Evolutionary conservation across 202 grass and related monocot species (phyloP).

Genomic region (Sporobolus alterniflorus): DNA sequence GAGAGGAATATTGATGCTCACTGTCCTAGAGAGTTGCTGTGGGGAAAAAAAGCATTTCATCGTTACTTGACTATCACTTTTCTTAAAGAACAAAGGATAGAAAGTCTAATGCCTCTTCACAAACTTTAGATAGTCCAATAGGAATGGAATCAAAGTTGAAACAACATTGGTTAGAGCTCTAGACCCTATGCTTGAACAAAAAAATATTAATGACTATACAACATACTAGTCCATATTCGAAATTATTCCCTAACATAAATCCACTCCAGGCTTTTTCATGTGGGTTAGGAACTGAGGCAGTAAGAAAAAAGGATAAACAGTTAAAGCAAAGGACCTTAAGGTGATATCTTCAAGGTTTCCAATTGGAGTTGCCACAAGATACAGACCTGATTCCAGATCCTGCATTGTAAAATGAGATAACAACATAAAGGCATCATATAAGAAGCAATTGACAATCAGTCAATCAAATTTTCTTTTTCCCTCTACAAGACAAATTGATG

Average conservation of each 20-base stretch:
- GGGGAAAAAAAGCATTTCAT: background rate
- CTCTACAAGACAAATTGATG: background rate
- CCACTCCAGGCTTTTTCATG: background rate
- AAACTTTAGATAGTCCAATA: background rate
- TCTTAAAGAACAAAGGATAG: background rate
- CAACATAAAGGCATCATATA: conserved; percentile 1
- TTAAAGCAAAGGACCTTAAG: conserved; percentile 62
- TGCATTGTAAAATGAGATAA: conserved; percentile 37
- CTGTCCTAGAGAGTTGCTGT: conserved; percentile 3
- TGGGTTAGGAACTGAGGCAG: background rate
- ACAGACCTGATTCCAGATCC: conserved; percentile 81
- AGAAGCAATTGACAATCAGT: background rate
- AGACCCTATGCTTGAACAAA: background rate
- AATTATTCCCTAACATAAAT: conserved; percentile 3
- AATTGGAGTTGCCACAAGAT: conserved; percentile 97
- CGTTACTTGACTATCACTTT: background rate
- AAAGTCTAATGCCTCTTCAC: background rate
- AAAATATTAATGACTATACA: background rate
- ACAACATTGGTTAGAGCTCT: background rate
- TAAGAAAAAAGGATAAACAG: background rate
- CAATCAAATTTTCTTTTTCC: background rate
- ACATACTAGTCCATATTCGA: background rate
- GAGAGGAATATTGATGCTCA: background rate
- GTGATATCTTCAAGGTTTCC: conserved; percentile 99
- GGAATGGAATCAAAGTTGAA: background rate